Evolutionary conservation across 2,329 filamentous ascomycete genomes (phyloP).

Genomic region (Aspergillus cejpii): DNA sequence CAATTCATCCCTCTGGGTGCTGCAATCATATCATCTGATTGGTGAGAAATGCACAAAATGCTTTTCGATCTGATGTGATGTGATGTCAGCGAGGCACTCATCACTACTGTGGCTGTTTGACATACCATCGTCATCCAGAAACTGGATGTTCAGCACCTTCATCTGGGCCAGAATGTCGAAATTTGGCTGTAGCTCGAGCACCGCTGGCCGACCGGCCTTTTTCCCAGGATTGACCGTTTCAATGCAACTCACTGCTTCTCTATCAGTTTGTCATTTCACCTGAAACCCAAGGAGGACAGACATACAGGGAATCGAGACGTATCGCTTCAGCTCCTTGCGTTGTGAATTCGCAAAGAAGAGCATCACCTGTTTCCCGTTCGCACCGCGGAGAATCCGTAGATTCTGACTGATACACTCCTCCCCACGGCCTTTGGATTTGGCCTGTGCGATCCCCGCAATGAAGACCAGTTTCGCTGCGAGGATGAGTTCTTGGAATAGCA

Average conservation of each 20-base stretch:
- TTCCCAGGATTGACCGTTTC: constrained; percentile 35
- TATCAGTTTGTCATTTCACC: too few species aligned
- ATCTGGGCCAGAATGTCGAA: constrained; percentile 39
- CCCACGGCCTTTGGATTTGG: constrained; percentile 40
- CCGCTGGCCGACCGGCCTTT: constrained; percentile 34
- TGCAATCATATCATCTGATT: constrained; percentile 9
- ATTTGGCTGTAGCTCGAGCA: constrained; percentile 35
- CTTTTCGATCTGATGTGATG: constrained; percentile 22
- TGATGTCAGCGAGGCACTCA: neutral
- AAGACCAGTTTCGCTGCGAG: constrained; percentile 36
- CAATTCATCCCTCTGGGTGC: too few species aligned
- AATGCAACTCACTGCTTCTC: constrained; percentile 33
- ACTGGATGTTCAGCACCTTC: constrained; percentile 34
- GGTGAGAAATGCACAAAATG: constrained; percentile 29
- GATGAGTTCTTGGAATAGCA: constrained; percentile 38
- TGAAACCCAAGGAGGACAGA: neutral
- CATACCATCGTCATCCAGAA: constrained; percentile 37
- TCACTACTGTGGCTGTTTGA: constrained; percentile 2
- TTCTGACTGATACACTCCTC: constrained; percentile 44
- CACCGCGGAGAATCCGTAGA: constrained; percentile 34
- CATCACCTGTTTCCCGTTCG: constrained; percentile 32
- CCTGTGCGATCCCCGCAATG: constrained; percentile 39
- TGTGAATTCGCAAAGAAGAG: constrained; percentile 41
- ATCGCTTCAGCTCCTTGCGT: constrained; percentile 36
- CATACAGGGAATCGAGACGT: constrained; percentile 37